Conservation (phyloP, 2,329 filamentous ascomycete species). For the Juglanconis oblonga region DNA sequence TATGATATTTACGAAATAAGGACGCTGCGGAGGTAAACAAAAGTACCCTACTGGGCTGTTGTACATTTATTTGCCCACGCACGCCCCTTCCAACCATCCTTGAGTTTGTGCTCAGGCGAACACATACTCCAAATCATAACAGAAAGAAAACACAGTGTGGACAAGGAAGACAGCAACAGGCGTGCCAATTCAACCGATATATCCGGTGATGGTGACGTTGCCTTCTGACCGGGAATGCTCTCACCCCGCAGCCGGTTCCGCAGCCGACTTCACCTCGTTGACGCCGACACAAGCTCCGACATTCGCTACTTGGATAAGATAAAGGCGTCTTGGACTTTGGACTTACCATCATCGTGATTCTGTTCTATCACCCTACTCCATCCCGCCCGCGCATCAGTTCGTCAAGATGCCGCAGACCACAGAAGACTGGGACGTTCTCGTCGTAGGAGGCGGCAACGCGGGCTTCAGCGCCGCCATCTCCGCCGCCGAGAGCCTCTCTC, state of each 20-base stretch:
- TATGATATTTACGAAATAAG: too few species aligned
- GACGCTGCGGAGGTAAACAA: too few species aligned
- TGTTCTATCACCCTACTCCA: too few species aligned
- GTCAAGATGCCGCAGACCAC: background rate
- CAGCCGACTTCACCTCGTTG: background rate
- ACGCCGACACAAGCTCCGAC: background rate
- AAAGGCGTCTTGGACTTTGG: background rate
- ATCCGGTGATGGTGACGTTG: background rate
- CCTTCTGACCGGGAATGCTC: background rate
- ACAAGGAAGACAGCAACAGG: too few species aligned
- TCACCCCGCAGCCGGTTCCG: background rate
- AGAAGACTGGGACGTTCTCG: conserved; percentile 40
- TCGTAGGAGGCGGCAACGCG: conserved; percentile 63
- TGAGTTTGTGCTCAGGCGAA: too few species aligned
- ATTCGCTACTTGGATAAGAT: background rate
- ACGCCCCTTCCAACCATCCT: too few species aligned
- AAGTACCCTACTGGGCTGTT: too few species aligned
- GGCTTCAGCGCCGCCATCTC: conserved; percentile 60
- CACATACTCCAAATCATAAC: too few species aligned
- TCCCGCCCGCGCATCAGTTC: background rate
- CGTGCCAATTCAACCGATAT: too few species aligned
- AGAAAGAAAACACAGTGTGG: too few species aligned
- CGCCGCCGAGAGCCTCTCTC: conserved; percentile 40
- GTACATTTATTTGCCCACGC: too few species aligned
- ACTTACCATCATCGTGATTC: too few species aligned